A percentile compares a stretch with the other conserved stretches of the same genome.
Evolutionary conservation across 148 eudicot genomes (phyloP).

Genomic region (Vaccinium corymbosum): DNA sequence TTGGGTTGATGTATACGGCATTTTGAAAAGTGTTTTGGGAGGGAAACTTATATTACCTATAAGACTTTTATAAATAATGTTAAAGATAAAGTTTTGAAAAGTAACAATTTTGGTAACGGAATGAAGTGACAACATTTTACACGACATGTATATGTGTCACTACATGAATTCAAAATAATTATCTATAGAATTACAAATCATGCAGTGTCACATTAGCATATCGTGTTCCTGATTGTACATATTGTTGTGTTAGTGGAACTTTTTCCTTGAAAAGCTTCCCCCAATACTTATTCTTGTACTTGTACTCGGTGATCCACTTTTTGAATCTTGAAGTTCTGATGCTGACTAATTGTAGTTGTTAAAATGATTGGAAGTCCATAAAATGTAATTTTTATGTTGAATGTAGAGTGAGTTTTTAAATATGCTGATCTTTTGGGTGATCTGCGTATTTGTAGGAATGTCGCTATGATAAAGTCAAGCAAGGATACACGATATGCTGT

Average conservation of each 20-base stretch:
- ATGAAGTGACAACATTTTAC: neutral
- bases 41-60: neutral
- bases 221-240: neutral
- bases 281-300: neutral
- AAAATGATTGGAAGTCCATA: neutral
- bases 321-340: neutral
- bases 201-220: neutral
- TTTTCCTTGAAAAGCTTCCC: neutral
- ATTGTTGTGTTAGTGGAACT: neutral
- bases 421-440: neutral
- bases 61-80: too few relatives aligned
- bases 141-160: neutral
- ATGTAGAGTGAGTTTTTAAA: neutral
- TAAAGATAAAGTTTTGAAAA: neutral
- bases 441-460: slow-evolving; percentile 42
- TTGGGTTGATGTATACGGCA: neutral
- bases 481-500: slow-evolving; percentile 74
- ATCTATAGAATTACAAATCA: neutral
- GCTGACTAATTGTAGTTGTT: neutral
- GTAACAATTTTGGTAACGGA: neutral
- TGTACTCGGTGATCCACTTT: neutral
- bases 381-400: neutral
- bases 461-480: slow-evolving; percentile 87
- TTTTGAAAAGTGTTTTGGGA: neutral
- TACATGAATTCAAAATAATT: neutral